Base-by-base conservation (phyloP, 1,284 basidiomycete genomes). In the Cystobasidium pallidum region DNA sequence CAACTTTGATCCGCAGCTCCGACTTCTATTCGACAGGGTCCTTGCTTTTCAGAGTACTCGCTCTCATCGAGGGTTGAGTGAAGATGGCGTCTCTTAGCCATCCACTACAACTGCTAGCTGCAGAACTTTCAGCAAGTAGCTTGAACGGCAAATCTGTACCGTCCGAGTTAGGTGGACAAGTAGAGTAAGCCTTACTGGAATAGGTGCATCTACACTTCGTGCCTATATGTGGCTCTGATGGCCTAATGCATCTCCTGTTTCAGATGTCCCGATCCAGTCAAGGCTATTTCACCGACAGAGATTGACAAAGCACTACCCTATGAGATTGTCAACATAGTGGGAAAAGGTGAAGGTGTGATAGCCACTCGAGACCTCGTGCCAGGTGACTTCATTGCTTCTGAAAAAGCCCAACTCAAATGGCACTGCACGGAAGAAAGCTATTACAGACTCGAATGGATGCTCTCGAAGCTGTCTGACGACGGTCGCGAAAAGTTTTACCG, bases 271-370 rank as follows among this genome's bases (percentile, higher is more conserved):
- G 11, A n/a, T 24, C 30, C 8, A 3, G 32, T 19, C 7, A 4
- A n/a, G 2, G 10, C 15, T n/a, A 3, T 4, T 15, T 32, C 54
- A 19, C 30, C 15, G 10, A 19, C 17, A 15, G 54, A 57, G n/a
- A 34, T 3, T 3, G 11, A 36, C 1, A n/a, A 21, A 34, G 30
- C n/a, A 24, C 32, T n/a, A 10, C 19, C 30, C 6, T 34, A 28
- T 6, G n/a, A 57, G 19, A n/a, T 57, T 10, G 19, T 15, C 11
- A 34, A 57, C 2, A 57, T 61, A 21, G 39, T 21, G 39, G 62
- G 62, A 0, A 64, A 36, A 51, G 62, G 62, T 28, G 62, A 64
- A 41, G 62, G 62, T n/a, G 45, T 43, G 2, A 26, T 61, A 26
- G 58, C 58, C 10, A 45, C 58, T 45, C 36, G 58, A 30, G 26